Percentiles rank a stretch among this genome's conserved stretches.
These are phyloP conservation scores for Citrus australasica DNA, from an alignment of 345 rosid species.

Conservation along the genomic window DNA sequence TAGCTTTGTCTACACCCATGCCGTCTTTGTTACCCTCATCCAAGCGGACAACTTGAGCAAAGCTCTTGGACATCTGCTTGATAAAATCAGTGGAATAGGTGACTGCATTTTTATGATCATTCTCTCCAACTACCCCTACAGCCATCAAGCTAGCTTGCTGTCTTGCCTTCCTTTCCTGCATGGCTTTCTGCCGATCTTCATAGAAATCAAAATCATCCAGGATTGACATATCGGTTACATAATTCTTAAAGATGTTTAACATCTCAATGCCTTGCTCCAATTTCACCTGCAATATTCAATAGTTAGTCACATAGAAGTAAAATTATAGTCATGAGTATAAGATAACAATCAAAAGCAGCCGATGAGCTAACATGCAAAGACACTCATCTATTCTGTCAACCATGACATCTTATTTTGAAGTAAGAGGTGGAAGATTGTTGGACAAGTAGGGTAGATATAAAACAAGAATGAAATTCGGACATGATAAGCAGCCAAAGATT, in stretches of 20 bases:
- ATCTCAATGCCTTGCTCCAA: slow-evolving; percentile 80
- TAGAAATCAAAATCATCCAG: slow-evolving; percentile 86
- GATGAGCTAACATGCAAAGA: not conserved
- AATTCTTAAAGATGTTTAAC: slow-evolving; percentile 67
- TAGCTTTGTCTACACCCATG: slow-evolving; percentile 21
- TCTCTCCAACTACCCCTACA: slow-evolving; percentile 48
- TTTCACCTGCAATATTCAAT: slow-evolving; percentile 57
- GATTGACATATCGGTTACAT: slow-evolving; percentile 69
- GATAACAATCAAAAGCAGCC: not conserved
- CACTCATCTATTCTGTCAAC: not conserved
- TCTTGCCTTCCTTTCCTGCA: slow-evolving; percentile 76
- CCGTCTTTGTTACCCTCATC: slow-evolving; percentile 61
- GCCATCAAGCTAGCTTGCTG: slow-evolving; percentile 55
- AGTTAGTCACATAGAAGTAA: slow-evolving; percentile 5
- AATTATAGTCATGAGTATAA: not conserved
- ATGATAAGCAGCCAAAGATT: not conserved
- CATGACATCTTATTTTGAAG: not conserved
- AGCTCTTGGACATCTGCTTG: slow-evolving; percentile 81
- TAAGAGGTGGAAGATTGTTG: not conserved
- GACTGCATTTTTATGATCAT: slow-evolving; percentile 43
- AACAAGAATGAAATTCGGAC: not conserved
- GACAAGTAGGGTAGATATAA: not conserved
- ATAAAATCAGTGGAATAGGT: slow-evolving; percentile 46
- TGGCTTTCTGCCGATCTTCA: slow-evolving; percentile 77
- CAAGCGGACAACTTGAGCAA: slow-evolving; percentile 67